These are phyloP conservation scores for Tilletia caries DNA, from an alignment of 1,284 basidiomycete genomes.

Conservation along the genomic window DNA sequence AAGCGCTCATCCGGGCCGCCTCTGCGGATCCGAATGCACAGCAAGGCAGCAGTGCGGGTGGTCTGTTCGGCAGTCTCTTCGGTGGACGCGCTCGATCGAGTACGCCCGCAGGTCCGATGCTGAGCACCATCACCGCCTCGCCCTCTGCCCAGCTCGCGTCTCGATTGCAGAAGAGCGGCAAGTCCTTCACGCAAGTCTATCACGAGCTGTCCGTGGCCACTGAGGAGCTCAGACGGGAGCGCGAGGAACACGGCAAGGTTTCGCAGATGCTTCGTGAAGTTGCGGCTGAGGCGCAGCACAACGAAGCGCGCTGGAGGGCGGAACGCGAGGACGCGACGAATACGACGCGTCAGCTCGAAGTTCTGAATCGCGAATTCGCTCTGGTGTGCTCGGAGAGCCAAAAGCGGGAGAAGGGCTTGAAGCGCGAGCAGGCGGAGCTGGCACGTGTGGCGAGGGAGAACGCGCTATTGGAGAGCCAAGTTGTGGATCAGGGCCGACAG, in stretches of 20 bases:
- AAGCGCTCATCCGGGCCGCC: background rate
- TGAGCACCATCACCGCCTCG: conserved; percentile 24
- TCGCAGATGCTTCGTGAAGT: conserved; percentile 42
- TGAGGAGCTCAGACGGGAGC: conserved; percentile 73
- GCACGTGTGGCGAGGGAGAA: conserved; percentile 61
- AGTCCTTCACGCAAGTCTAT: conserved; percentile 85
- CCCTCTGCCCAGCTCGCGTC: conserved; percentile 81
- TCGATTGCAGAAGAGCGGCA: conserved; percentile 70
- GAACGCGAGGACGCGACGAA: conserved; percentile 42
- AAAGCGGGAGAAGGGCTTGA: conserved; percentile 60
- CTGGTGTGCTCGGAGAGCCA: conserved; percentile 30
- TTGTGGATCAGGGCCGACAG: conserved; percentile 82
- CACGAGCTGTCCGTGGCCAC: conserved; percentile 80
- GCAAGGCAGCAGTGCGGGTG: background rate
- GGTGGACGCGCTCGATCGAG: background rate
- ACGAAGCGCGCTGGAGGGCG: conserved; percentile 44
- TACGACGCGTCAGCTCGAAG: conserved; percentile 2
- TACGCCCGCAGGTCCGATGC: conserved; percentile 10
- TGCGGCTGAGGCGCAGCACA: conserved; percentile 46
- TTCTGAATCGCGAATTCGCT: conserved; percentile 1
- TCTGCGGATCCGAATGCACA: background rate
- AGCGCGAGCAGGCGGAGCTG: conserved; percentile 60
- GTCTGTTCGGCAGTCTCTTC: background rate
- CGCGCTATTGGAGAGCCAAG: conserved; percentile 63
- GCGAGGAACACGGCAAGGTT: conserved; percentile 49